phyloP scores from a whole-genome alignment of 2,329 filamentous ascomycete genomes.

The Fusarium piperis region DNA sequence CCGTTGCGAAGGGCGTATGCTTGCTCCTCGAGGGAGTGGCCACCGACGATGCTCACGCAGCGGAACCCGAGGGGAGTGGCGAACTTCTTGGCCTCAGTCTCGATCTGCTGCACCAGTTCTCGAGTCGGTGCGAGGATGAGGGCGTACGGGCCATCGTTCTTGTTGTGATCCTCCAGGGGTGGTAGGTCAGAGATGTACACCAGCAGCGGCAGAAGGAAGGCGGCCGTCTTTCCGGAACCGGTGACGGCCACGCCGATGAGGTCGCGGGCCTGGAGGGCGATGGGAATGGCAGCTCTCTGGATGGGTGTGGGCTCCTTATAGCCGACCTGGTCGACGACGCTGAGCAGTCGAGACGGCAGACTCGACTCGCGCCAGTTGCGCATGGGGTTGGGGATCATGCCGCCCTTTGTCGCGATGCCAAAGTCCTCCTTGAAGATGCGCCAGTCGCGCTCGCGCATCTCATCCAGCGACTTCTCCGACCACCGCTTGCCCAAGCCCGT shows the following conservation, averaged over 20 bases:
- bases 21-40: conserved; percentile 94
- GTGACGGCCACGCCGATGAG: conserved; percentile 98
- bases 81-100: conserved; percentile 92
- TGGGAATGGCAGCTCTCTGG: conserved; percentile 93
- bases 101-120: conserved; percentile 97
- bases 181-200: conserved; percentile 95
- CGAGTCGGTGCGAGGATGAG: conserved; percentile 96
- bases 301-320: conserved; percentile 93
- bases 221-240: conserved; percentile 97
- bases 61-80: conserved; percentile 90
- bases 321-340: conserved; percentile 84
- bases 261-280: conserved; percentile 90
- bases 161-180: conserved; percentile 82
- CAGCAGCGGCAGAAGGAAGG: conserved; percentile 89
- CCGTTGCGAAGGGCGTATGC: conserved; percentile 89
- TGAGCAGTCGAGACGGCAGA: conserved; percentile 79
- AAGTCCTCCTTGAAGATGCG: conserved; percentile 99
- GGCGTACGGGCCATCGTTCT: conserved; percentile 96
- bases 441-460: conserved; percentile 99
- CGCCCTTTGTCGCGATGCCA: conserved; percentile 94
- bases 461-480: conserved; percentile 89
- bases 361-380: conserved; percentile 89
- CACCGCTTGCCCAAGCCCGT: conserved; percentile 91
- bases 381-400: conserved; percentile 94
- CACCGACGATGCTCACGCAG: conserved; percentile 97